Evolutionary conservation across 148 eudicot genomes (phyloP), one percentile per base, ranked within the genome.

Genomic region (Camellia japonica): DNA sequence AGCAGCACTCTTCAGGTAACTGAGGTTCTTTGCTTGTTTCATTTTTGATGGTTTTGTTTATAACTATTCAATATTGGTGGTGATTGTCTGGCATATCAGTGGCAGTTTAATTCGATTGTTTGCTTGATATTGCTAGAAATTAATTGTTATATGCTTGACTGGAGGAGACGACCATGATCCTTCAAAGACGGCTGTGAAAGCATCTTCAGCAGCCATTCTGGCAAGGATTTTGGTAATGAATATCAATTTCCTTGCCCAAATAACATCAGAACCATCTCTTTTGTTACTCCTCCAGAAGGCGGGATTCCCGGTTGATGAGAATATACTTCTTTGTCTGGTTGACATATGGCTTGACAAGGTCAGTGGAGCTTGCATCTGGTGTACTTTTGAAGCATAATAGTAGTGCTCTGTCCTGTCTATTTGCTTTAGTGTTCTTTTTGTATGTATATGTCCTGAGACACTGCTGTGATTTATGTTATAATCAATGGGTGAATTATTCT

Each of bases 261-360:
- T 94, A 82, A 91, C 99, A 82, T 89, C 98, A 59, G 97, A 96
- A 42, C 86, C 91, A 79, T 85, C 93, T 55, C 88, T 96, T 41
- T 72, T 88, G 80, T 78, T 80, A 81, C 86, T 87, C 51, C 97
- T 96, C 66, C 99, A 94, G 83, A 87, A 85, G 72, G 87, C 89
- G 30, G 99, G 99, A 52, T 89, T 93, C 84, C 86, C 94, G 20
- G 81, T 47, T 65, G 98, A 94, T 70, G 97, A 96, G 76, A 96
- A 90, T 79, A 77, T 96, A 76, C 98, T 96, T 82, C 97, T 96
- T 73, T 92, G 93, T 86, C 90, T 96, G 79, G 93, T 92, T 85
- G 99, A 96, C 72, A 81, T 89, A 70, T 96, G 99, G 99, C 91
- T 96, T 75, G 99, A 96, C 79, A 93, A 96, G 97, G 99, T 96